Evolutionary conservation across 2,329 filamentous ascomycete species (phyloP), one percentile per base, ranked within the genome.

Genomic region (Cladosporium sp.): DNA sequence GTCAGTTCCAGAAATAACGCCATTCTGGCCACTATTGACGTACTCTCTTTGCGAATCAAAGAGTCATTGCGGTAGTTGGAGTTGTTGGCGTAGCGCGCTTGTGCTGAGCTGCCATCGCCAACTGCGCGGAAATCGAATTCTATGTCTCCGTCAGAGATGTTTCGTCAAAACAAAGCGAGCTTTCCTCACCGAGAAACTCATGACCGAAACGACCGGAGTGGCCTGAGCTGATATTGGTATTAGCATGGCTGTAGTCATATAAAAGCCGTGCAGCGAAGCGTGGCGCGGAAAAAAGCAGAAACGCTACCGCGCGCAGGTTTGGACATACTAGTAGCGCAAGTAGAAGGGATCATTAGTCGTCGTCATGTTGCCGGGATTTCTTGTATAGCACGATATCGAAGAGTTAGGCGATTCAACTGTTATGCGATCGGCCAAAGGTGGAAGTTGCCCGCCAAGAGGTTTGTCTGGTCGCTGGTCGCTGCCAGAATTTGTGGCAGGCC

Each of bases 41-140:
- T 80, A 97, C 94, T 99, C 80, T 99, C 94, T 92, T 99, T 99
- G 64, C 94, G 89, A 71, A 99, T 99, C 66, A 99, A 79, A 62
- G 92, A 97, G 73, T 99, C 94, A 76, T 99, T 99, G 70, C 94
- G 87, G 78, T 99, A 99, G 77, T 99, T 99, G 58, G 93, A 97
- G 76, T 99, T 99, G 81, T 99, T 99, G 63, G 94, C 94, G 77
- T 99, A 99, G 75, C 94, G 87, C 32, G 93, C 91, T 53, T 94
- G 90, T 7, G 94, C 94, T 71, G 92, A 97, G 61, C 90, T 86
- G 52, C 94, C 94, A 73, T 99, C 94, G 56, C 91, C 91, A 45
- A 97, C 84, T 22, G 91, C 90, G 57, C 93, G 85, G 70, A 99
- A 94, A 73, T 99, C 94, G 74, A 99, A 99, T 75, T 99, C 93